Percentiles rank a stretch among this genome's conserved stretches.
These are phyloP conservation scores for Hyaloscypha bicolor DNA, from an alignment of 495 filamentous ascomycete species.

Conservation along the genomic window DNA sequence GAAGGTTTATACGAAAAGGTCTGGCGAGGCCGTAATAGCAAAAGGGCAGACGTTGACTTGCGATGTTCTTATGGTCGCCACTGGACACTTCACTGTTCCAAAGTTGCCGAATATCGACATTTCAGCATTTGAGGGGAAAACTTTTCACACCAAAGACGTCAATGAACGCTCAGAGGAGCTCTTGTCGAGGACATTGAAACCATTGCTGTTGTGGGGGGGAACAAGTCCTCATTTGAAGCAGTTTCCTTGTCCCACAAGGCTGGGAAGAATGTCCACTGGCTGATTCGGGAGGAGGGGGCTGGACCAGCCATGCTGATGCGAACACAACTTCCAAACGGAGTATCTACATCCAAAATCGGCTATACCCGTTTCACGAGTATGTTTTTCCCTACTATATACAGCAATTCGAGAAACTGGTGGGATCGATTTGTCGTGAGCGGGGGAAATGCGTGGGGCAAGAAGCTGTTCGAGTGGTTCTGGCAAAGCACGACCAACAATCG, in stretches of 20 bases:
- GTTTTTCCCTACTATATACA: conserved; percentile 9
- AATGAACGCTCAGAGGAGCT: conserved; percentile 22
- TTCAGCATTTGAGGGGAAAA: conserved; percentile 22
- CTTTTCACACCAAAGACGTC: conserved; percentile 37
- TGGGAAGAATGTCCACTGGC: conserved; percentile 44
- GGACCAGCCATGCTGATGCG: conserved; percentile 32
- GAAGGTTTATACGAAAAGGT: conserved; percentile 20
- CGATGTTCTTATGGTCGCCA: conserved; percentile 43
- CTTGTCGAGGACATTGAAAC: conserved; percentile 19
- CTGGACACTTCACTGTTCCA: conserved; percentile 38
- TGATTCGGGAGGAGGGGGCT: conserved; percentile 36
- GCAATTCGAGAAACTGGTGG: conserved; percentile 3
- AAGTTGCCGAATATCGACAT: conserved; percentile 37
- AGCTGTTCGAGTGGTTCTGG: conserved; percentile 20
- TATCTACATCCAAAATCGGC: conserved; percentile 12
- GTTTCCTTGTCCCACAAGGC: conserved; percentile 30
- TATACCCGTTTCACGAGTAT: conserved; percentile 4
- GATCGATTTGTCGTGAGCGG: conserved; percentile 33
- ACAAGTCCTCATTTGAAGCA: conserved; percentile 42
- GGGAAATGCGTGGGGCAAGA: conserved; percentile 16
- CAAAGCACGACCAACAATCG: neutral
- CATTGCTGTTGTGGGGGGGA: conserved; percentile 40
- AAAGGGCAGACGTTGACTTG: conserved; percentile 14
- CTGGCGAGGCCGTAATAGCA: neutral
- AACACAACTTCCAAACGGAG: conserved; percentile 25